Base-by-base conservation (phyloP, 495 filamentous ascomycete species). In the Penicillium ucsense region DNA sequence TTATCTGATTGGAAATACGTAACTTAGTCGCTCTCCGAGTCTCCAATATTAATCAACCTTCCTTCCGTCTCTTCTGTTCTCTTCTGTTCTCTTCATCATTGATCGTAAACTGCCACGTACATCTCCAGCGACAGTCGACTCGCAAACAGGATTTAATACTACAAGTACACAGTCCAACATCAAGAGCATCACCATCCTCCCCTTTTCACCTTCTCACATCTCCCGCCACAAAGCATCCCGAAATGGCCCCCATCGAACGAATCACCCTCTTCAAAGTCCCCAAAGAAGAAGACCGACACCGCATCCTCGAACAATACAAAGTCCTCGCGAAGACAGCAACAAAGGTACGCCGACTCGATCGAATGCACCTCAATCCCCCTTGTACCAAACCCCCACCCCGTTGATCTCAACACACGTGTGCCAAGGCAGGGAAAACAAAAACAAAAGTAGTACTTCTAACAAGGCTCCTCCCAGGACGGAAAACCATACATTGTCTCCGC, bases 401-500 rank as follows among this genome's bases (percentile, higher is more conserved):
- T 6, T 20, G 6, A 1, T 12, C 12, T 8, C 33, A 43, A 31
- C 41, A 12, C 8, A 4, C 12, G 3, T 5, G 27, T n/a, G 4
- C 28, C 5, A 20, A 20, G 20, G 20, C 20, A 20, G 20, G 20
- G 20, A 20, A 20, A 20, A 20, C n/a, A 20, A 20, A 20, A 20
- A 20, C 20, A 20, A 20, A 20, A 20, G 20, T 20, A 20, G 1
- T 20, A 20, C 20, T 20, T 20, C 20, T 20, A 20, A 20, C 20
- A 20, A 20, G 2, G 20, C 20, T 2, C 20, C 20, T 20, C 1
- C n/a, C 45, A 86, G 82, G 75, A 81, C 56, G 78, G 76, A 47
- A 80, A 84, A 51, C 82, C 80, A 2, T 88, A 86, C 58, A 84
- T 87, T 55, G 49, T 78, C 42, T 54, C 56, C 43, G 57, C 73